phyloP scores from a whole-genome alignment of 495 filamentous ascomycete species.

The Penicillium psychrofluorescens region DNA sequence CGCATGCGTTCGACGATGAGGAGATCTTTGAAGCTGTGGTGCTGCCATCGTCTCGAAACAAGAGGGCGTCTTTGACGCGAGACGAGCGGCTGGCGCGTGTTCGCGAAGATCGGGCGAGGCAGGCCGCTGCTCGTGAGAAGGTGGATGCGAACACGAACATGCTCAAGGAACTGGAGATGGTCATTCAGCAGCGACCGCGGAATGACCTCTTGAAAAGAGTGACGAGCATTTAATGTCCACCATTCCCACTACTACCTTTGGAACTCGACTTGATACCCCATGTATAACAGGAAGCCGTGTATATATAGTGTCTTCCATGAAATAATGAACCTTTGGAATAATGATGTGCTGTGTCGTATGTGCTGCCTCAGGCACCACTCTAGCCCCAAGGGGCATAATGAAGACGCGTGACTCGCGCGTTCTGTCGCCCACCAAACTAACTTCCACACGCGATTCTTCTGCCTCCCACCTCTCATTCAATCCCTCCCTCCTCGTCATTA shows the following conservation, averaged over 20 bases:
- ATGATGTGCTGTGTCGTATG: no score
- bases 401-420: conserved; percentile 25
- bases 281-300: conserved; percentile 33
- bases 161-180: conserved; percentile 85
- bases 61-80: conserved; percentile 65
- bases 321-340: background rate
- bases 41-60: conserved; percentile 49
- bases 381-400: conserved; percentile 33
- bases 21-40: conserved; percentile 91
- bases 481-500: background rate
- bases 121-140: conserved; percentile 61
- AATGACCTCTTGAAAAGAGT: conserved; percentile 40
- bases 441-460: conserved; percentile 16
- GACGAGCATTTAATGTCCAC: conserved; percentile 29
- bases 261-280: conserved; percentile 32
- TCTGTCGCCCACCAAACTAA: conserved; percentile 31
- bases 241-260: conserved; percentile 4
- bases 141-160: conserved; percentile 75
- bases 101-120: conserved; percentile 72
- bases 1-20: conserved; percentile 42
- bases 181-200: conserved; percentile 68
- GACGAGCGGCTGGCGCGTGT: conserved; percentile 87
- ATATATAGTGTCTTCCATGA: conserved; percentile 21
- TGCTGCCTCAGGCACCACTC: conserved; percentile 19
- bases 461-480: conserved; percentile 5